Evolutionary conservation across 768 basidiomycete genomes (phyloP), one percentile per base, ranked within the genome.

Genomic region (Boletellus ananas): DNA sequence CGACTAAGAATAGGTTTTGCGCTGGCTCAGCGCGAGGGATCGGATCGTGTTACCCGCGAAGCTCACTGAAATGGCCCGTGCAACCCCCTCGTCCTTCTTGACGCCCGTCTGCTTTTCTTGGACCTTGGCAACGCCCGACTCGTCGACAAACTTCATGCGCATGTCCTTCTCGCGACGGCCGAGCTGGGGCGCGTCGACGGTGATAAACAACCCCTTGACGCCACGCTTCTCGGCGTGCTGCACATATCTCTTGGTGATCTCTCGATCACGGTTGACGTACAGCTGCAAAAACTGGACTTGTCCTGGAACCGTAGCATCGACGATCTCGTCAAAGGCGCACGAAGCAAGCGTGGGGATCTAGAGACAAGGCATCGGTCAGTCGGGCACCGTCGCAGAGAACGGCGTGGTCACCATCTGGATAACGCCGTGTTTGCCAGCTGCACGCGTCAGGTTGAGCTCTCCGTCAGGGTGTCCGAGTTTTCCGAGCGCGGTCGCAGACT

Each of bases 391-490:
- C 29, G 27, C 3, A 1, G 4, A 18, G 44, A 41, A 34, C 23
- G 45, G 43, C 13, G n/a, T 7, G 31, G 49, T 33, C 8, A 82
- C 84, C 83, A 85, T 86, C 59, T 86, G 84, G 42, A 87, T 85
- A 44, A 85, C 70, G 13, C 78, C 79, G 54, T 82, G 81, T 61
- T 87, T 87, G 0, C 79, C 90, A 0, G 89, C 92, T 0, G 91
- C 90, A 59, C 85, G 75, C 2, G 94, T 95, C 29, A 96, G 66
- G 62, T 87, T 90, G 34, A 94, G 75, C 70, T 97, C 93, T 10
- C 94, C 93, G 54, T 94, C 89, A 0, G 92, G 90, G 64, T 95
- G 92, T 1, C 94, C 92, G 3, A 98, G 83, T 72, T 94, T 95
- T 51, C 91, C 87, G 4, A 91, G 76, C 3, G 87, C 88, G 2